Evolutionary conservation across 2,329 filamentous ascomycete genomes (phyloP).

Genomic region (Botrytis aclada): DNA sequence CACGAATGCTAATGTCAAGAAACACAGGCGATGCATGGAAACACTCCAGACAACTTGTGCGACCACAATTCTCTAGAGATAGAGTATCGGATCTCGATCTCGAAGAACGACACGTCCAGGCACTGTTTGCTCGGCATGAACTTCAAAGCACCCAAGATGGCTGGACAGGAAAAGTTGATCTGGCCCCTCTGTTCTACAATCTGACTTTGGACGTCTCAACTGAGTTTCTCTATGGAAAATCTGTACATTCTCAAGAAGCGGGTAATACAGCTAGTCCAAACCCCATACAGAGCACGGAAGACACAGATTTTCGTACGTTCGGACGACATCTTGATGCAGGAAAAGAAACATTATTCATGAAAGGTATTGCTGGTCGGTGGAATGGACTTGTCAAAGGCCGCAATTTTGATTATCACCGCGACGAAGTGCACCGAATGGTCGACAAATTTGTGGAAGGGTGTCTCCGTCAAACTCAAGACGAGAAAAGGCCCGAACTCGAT

Average conservation of each 20-base stretch:
- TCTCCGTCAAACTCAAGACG: conserved; percentile 16
- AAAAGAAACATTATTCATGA: conserved; percentile 8
- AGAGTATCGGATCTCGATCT: conserved; percentile 46
- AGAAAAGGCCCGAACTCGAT: conserved; percentile 33
- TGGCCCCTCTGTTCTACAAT: conserved; percentile 61
- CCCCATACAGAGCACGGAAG: conserved; percentile 2
- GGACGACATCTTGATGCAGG: conserved; percentile 6
- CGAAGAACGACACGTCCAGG: conserved; percentile 43
- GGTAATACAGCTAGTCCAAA: conserved; percentile 23
- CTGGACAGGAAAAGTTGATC: conserved; percentile 49
- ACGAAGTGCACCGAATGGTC: conserved; percentile 4
- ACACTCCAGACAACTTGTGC: conserved; percentile 41
- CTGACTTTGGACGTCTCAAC: conserved; percentile 65
- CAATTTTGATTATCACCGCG: conserved; percentile 2
- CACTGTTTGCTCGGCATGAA: conserved; percentile 17
- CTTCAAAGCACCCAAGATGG: conserved; percentile 23
- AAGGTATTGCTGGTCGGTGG: conserved; percentile 1
- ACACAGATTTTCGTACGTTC: neutral
- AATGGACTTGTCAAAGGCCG: neutral
- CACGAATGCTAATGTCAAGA: neutral
- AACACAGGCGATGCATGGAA: conserved; percentile 33
- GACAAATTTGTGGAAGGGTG: conserved; percentile 23
- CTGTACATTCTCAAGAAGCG: conserved; percentile 31
- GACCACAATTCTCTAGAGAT: conserved; percentile 43
- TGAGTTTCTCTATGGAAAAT: conserved; percentile 59